Evolutionary conservation across 192 early-diverging fungal genomes (phyloP).

Genomic region (Irineochytrium annulatum): DNA sequence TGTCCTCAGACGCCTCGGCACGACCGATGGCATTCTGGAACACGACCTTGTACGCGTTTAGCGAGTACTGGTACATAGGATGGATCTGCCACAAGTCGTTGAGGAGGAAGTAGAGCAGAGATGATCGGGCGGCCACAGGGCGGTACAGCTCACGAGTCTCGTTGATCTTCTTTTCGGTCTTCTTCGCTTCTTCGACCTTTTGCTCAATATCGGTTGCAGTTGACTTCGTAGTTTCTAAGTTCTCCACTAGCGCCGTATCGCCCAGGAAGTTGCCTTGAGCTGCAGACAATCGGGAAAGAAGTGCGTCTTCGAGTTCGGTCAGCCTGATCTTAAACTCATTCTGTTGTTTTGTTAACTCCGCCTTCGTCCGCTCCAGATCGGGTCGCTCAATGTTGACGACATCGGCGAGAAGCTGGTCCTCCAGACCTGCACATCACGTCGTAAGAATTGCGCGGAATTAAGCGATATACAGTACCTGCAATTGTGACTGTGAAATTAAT

Average conservation of each 20-base stretch:
- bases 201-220: constrained; percentile 65
- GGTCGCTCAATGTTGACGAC: constrained; percentile 66
- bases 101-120: constrained; percentile 58
- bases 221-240: constrained; percentile 58
- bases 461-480: too few species aligned
- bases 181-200: constrained; percentile 62
- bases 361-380: constrained; percentile 60
- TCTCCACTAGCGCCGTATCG: constrained; percentile 63
- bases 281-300: constrained; percentile 53
- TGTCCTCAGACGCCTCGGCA: constrained; percentile 57
- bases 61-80: constrained; percentile 68
- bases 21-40: constrained; percentile 58
- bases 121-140: constrained; percentile 61
- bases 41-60: constrained; percentile 65
- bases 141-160: constrained; percentile 63
- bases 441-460: too few species aligned
- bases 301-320: constrained; percentile 59
- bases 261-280: constrained; percentile 65
- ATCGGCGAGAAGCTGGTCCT: constrained; percentile 63
- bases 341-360: constrained; percentile 63
- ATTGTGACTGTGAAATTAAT: constrained; percentile 68
- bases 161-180: constrained; percentile 66
- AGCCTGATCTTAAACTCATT: constrained; percentile 67
- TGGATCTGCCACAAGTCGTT: constrained; percentile 68
- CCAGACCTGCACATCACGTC: too few species aligned